phyloP scores from a whole-genome alignment of 768 basidiomycete genomes.

The Lactarius evosmus region DNA sequence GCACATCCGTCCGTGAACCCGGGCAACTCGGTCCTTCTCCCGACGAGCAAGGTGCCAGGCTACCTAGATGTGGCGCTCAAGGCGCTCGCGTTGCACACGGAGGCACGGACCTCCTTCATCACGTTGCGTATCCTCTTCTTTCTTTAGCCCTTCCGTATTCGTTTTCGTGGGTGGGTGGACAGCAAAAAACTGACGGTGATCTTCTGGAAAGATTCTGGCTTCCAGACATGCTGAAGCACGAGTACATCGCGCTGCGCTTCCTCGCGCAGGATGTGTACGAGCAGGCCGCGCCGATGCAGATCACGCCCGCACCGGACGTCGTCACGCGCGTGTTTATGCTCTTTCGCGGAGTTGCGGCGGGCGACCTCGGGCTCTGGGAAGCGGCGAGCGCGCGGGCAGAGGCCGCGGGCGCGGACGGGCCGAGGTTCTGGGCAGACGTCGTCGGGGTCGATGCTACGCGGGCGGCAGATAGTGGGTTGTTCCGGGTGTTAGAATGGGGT shows the following conservation, averaged over 20 bases:
- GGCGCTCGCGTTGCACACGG: slow-evolving; percentile 40
- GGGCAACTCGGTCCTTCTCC: slow-evolving; percentile 30
- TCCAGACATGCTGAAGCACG: slow-evolving; percentile 40
- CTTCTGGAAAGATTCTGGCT: slow-evolving; percentile 39
- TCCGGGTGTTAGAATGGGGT: slow-evolving; percentile 48
- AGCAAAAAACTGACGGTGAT: not conserved
- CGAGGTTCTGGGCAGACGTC: slow-evolving; percentile 34
- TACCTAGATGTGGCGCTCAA: slow-evolving; percentile 39
- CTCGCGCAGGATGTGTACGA: slow-evolving; percentile 44
- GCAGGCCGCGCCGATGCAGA: slow-evolving; percentile 26
- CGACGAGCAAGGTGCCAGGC: slow-evolving; percentile 32
- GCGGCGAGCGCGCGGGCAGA: slow-evolving; percentile 28
- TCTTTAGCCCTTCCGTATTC: slow-evolving; percentile 22
- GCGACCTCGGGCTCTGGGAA: slow-evolving; percentile 33
- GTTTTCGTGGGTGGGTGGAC: not conserved
- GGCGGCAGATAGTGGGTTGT: slow-evolving; percentile 34
- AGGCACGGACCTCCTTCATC: slow-evolving; percentile 47
- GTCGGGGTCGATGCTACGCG: slow-evolving; percentile 38
- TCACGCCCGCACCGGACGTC: slow-evolving; percentile 41
- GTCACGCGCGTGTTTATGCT: slow-evolving; percentile 49
- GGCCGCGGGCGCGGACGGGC: slow-evolving; percentile 27
- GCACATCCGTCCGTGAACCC: slow-evolving; percentile 9
- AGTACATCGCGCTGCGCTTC: slow-evolving; percentile 45
- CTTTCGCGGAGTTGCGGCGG: slow-evolving; percentile 39
- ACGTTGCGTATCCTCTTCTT: slow-evolving; percentile 35